Evolutionary conservation across 2,329 filamentous ascomycete genomes (phyloP), one percentile per base, ranked within the genome.

Genomic region (Fusarium sp.): DNA sequence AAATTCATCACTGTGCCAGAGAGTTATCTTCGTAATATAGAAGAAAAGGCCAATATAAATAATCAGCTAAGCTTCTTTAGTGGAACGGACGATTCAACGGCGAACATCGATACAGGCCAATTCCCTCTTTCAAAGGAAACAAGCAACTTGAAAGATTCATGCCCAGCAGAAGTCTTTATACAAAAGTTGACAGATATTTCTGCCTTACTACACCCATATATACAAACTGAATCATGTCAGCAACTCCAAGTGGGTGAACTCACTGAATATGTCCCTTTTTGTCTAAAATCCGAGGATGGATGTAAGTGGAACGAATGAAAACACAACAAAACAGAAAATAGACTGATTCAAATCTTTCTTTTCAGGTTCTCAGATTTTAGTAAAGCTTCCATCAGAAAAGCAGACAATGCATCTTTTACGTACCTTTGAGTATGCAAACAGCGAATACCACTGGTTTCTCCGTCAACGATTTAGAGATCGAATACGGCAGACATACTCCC

Each of bases 391-490:
- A 9, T 7, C 24, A 3, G 28, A 59, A 22, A n/a, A 18, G 7
- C 18, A 41, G n/a, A 16, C 16, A 0, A 28, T 48, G 20, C 5
- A 6, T 22, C 33, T 62, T 13, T 14, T 62, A 4, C 7, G 6
- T 3, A 15, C 7, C 0, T 62, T 60, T 3, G 60, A 62, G 12
- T 28, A 7, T 1, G 42, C 15, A 24, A 41, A 22, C 15, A 24
- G 16, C 20, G 41, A 62, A 26, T 47, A 60, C 9, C 54, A 62
- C 15, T 60, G 54, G 60, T 62, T 28, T 15, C 60, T 62, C 20
- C 54, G 60, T 4, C 24, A 48, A 2, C 12, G 20, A 1, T 60
- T 62, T 6, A 44, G 28, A 33, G 28, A 48, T 18, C 41, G 24
- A 14, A 13, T 60, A 30, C 12, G n/a, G 14, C 41, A 39, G 20